Conservation (phyloP, 2,329 filamentous ascomycete genomes). For the Phialophora verrucosa region DNA sequence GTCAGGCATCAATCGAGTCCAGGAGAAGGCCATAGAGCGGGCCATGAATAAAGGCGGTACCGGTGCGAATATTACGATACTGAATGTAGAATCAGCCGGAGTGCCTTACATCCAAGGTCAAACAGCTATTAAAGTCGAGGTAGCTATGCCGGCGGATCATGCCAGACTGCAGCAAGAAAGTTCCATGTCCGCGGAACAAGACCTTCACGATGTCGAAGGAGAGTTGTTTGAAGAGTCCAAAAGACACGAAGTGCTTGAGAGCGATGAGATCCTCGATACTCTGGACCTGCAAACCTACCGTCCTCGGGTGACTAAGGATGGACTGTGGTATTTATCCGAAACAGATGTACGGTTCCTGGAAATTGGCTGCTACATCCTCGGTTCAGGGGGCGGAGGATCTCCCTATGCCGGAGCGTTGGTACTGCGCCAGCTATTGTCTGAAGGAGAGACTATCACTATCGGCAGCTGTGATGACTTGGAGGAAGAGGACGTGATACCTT, state of each 20-base stretch:
- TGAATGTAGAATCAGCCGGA: slow-evolving; percentile 32
- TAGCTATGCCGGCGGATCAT: slow-evolving; percentile 35
- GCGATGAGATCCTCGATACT: slow-evolving; percentile 33
- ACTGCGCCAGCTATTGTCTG: slow-evolving; percentile 48
- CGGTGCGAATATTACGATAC: slow-evolving; percentile 39
- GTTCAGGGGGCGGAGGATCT: slow-evolving; percentile 57
- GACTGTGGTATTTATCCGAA: slow-evolving; percentile 53
- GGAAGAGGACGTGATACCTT: slow-evolving; percentile 53
- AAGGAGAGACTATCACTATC: slow-evolving; percentile 50
- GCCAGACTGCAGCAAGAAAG: slow-evolving; percentile 17
- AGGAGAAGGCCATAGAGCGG: slow-evolving; percentile 33
- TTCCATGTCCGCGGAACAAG: slow-evolving; percentile 6
- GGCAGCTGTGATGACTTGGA: slow-evolving; percentile 52
- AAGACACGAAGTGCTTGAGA: slow-evolving; percentile 8
- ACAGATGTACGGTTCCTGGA: slow-evolving; percentile 54
- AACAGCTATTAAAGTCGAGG: slow-evolving; percentile 24
- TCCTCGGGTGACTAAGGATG: slow-evolving; percentile 48
- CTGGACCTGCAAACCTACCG: slow-evolving; percentile 46
- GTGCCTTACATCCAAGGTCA: slow-evolving; percentile 42
- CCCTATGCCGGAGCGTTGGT: slow-evolving; percentile 53
- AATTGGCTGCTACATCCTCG: slow-evolving; percentile 56
- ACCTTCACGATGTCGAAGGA: slow-evolving; percentile 27
- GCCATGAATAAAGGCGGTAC: slow-evolving; percentile 29
- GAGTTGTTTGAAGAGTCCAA: slow-evolving; percentile 31
- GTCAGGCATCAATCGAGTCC: slow-evolving; percentile 33